phyloP scores from a whole-genome alignment of 148 eudicot genomes.

The Camellia granthamiana region DNA sequence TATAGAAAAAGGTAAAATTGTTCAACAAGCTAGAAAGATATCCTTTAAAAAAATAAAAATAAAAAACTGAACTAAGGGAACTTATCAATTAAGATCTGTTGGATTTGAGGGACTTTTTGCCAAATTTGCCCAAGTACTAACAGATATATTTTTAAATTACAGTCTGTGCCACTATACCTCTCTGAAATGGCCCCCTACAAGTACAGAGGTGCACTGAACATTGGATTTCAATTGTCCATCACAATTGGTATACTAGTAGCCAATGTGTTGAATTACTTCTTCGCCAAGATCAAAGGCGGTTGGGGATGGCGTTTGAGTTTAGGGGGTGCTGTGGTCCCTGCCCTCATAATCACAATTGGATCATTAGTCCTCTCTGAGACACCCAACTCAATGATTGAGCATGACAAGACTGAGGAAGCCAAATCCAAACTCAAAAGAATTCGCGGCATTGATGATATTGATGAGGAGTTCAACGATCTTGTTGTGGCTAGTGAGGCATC shows the following conservation, averaged over 20 bases:
- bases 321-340: slow-evolving; percentile 77
- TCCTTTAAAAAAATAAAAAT: too few relatives aligned
- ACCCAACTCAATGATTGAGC: slow-evolving; percentile 70
- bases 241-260: slow-evolving; percentile 68
- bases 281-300: slow-evolving; percentile 45
- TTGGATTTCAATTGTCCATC: slow-evolving; percentile 67
- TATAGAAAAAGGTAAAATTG: too few relatives aligned
- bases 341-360: slow-evolving; percentile 54
- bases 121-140: too few relatives aligned
- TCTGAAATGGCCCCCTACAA: slow-evolving; percentile 86
- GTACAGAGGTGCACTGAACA: slow-evolving; percentile 71
- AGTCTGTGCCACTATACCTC: slow-evolving; percentile 74
- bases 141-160: slow-evolving; percentile 6
- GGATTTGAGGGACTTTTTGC: too few relatives aligned
- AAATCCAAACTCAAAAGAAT: slow-evolving; percentile 36
- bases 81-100: too few relatives aligned
- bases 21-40: too few relatives aligned
- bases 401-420: slow-evolving; percentile 53
- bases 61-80: too few relatives aligned
- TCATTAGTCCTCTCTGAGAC: slow-evolving; percentile 72
- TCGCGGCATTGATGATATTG: slow-evolving; percentile 49
- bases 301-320: slow-evolving; percentile 78
- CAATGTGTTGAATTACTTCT: slow-evolving; percentile 60
- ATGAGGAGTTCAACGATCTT: slow-evolving; percentile 57
- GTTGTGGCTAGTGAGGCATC: slow-evolving; percentile 66